A percentile compares a stretch with the other conserved stretches of the same genome.
Evolutionary conservation across 2,329 filamentous ascomycete genomes (phyloP).

Genomic region (Penicillium oxalicum): DNA sequence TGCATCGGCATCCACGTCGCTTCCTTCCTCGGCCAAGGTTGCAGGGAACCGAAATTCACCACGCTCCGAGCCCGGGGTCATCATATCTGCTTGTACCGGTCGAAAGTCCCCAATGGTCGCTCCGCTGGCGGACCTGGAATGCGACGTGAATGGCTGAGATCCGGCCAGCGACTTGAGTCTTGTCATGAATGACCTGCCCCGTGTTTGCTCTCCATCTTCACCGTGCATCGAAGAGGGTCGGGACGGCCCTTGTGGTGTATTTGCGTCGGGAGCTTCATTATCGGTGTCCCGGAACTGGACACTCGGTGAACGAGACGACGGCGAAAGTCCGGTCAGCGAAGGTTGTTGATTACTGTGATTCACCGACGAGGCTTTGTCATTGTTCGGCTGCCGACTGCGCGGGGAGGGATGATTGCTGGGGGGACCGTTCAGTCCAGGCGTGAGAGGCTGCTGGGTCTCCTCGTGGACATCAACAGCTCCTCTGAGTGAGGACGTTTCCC

Average conservation of each 20-base stretch:
- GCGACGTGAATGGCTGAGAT: conserved; percentile 45
- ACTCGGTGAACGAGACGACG: conserved; percentile 52
- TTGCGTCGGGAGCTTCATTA: conserved; percentile 42
- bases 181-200: conserved; percentile 64
- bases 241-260: conserved; percentile 55
- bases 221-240: conserved; percentile 60
- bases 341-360: conserved; percentile 20
- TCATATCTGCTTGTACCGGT: conserved; percentile 32
- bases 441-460: conserved; percentile 9
- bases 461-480: conserved; percentile 7
- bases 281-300: conserved; percentile 67
- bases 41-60: conserved; percentile 48
- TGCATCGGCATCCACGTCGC: conserved; percentile 70
- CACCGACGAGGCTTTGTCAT: conserved; percentile 16
- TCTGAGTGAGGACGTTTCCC: conserved; percentile 2
- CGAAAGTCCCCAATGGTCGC: conserved; percentile 40
- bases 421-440: conserved; percentile 14
- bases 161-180: conserved; percentile 69
- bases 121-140: conserved; percentile 47
- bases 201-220: conserved; percentile 55
- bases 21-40: conserved; percentile 54
- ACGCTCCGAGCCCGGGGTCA: conserved; percentile 46
- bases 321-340: conserved; percentile 28
- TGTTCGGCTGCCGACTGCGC: conserved; percentile 22
- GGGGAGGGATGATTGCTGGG: conserved; percentile 19